Conservation (phyloP, 768 basidiomycete genomes). For the Tulasnella sp. region DNA sequence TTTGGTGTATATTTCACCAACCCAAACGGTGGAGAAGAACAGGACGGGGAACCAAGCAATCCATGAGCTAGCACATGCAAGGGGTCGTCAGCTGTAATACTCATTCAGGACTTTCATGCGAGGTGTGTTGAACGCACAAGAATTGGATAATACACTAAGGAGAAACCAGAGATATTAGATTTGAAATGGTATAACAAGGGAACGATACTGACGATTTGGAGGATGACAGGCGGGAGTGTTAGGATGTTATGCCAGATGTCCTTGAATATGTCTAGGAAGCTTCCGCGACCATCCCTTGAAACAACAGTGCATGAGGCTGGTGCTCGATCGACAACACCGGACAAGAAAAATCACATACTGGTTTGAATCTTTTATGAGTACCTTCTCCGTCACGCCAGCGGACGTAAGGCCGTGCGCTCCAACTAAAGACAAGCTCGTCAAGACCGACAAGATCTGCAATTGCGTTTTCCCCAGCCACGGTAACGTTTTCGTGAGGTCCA, state of each 20-base stretch:
- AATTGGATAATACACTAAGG: slow-evolving; percentile 66
- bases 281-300: slow-evolving; percentile 23
- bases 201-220: slow-evolving; percentile 56
- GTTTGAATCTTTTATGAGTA: slow-evolving; percentile 40
- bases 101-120: too few species aligned
- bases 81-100: not conserved
- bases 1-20: slow-evolving; percentile 14
- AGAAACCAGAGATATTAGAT: slow-evolving; percentile 12
- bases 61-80: slow-evolving; percentile 54
- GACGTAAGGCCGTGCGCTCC: slow-evolving; percentile 54
- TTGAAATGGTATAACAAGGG: not conserved
- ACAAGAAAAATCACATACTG: slow-evolving; percentile 23
- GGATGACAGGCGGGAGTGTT: slow-evolving; percentile 62
- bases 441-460: slow-evolving; percentile 66
- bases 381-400: slow-evolving; percentile 40
- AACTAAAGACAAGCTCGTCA: slow-evolving; percentile 61
- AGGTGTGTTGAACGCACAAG: slow-evolving; percentile 43
- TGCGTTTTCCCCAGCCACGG: slow-evolving; percentile 73
- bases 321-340: not conserved
- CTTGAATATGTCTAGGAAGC: slow-evolving; percentile 35
- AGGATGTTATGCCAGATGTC: slow-evolving; percentile 64
- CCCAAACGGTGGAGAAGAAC: slow-evolving; percentile 17
- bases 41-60: slow-evolving; percentile 51
- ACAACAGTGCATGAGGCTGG: not conserved
- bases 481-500: slow-evolving; percentile 58